Evolutionary conservation across 106 monocot species (phyloP).

Genomic region (Allium fistulosum): DNA sequence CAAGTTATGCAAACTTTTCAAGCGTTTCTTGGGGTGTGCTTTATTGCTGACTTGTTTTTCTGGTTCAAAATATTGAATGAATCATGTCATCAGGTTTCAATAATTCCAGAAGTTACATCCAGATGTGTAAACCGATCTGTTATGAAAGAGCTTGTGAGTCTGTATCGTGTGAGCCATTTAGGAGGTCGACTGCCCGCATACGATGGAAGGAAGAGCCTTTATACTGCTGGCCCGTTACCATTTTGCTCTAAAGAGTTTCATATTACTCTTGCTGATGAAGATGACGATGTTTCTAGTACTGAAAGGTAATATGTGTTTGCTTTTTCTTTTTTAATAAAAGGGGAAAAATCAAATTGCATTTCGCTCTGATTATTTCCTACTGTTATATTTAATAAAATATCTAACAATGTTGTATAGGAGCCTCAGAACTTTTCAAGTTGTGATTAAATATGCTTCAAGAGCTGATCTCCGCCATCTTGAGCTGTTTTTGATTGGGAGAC

Average conservation of each 20-base stretch:
- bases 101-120: conserved; percentile 72
- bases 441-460: conserved; percentile 27
- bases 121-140: conserved; percentile 83
- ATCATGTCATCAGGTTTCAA: conserved; percentile 47
- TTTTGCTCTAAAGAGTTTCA: conserved; percentile 63
- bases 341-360: neutral
- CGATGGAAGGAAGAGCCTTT: conserved; percentile 92
- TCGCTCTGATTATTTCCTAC: neutral
- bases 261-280: conserved; percentile 60
- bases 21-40: no score
- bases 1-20: no score
- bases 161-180: conserved; percentile 46
- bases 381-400: no score
- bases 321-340: neutral
- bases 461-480: conserved; percentile 32
- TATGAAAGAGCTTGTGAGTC: conserved; percentile 57
- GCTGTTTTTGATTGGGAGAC: conserved; percentile 28
- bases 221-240: conserved; percentile 80
- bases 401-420: conserved; percentile 2
- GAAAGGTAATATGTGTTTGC: conserved; percentile 23
- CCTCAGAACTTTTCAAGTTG: conserved; percentile 30
- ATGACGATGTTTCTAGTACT: conserved; percentile 31
- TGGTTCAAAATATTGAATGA: no score
- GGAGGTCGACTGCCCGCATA: conserved; percentile 86
- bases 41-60: no score